Percentiles rank a stretch among this genome's conserved stretches.
These are phyloP conservation scores for Thielaviopsis euricoi DNA, from an alignment of 2,329 filamentous ascomycete species.

Conservation along the genomic window DNA sequence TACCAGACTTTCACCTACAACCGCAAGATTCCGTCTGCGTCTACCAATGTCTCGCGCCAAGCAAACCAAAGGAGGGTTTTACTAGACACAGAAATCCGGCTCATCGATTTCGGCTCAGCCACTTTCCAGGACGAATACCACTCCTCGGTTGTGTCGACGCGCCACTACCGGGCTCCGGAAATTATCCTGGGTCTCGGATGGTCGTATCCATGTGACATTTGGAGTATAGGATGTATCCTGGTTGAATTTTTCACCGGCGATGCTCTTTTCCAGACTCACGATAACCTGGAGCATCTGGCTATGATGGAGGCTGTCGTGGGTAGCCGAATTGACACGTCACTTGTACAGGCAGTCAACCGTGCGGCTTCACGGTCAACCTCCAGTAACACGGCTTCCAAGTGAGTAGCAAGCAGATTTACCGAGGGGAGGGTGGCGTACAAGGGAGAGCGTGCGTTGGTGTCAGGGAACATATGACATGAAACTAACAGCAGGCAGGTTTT, in stretches of 20 bases:
- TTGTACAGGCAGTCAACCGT: conserved; percentile 41
- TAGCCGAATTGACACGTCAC: conserved; percentile 37
- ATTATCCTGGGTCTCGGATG: conserved; percentile 55
- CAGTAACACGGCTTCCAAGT: conserved; percentile 50
- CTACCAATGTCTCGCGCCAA: conserved; percentile 39
- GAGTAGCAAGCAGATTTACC: conserved; percentile 17
- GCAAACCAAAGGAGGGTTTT: conserved; percentile 48
- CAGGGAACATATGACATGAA: background rate
- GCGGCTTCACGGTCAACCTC: conserved; percentile 36
- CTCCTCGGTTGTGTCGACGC: conserved; percentile 52
- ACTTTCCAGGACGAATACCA: conserved; percentile 61
- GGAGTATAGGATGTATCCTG: conserved; percentile 58
- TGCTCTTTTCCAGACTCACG: conserved; percentile 55
- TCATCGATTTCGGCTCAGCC: conserved; percentile 57
- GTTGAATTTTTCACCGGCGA: conserved; percentile 59
- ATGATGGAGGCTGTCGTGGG: conserved; percentile 60
- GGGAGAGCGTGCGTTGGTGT: too few species aligned
- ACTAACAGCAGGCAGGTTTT: conserved; percentile 33
- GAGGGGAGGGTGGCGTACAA: background rate
- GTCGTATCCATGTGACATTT: conserved; percentile 58
- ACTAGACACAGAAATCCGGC: conserved; percentile 50
- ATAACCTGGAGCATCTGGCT: conserved; percentile 56
- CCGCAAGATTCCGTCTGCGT: conserved; percentile 51
- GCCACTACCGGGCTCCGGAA: conserved; percentile 53
- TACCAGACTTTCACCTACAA: conserved; percentile 60